A percentile compares a stretch with the other conserved stretches of the same genome.
These are phyloP conservation scores for Monosporascus sp. DNA, from an alignment of 2,329 filamentous ascomycete genomes.

Conservation along the genomic window DNA sequence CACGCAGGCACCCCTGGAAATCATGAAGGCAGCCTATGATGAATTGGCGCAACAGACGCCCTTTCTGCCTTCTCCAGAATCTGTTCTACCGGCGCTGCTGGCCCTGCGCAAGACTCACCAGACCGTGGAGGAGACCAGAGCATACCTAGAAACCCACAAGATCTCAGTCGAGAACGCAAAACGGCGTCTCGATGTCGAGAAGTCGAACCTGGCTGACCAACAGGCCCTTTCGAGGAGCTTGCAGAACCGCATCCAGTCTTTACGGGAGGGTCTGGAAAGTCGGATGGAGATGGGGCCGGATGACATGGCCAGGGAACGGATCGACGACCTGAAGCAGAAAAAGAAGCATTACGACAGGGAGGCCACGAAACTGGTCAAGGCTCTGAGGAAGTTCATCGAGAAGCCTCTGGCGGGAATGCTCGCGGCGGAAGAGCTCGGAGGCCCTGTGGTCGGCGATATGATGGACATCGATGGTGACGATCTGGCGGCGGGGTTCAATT, in stretches of 20 bases:
- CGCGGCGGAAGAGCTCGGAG: constrained; percentile 77
- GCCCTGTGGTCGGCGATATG: constrained; percentile 73
- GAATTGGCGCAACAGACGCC: constrained; percentile 56
- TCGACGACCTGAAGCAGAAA: constrained; percentile 55
- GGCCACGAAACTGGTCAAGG: constrained; percentile 55
- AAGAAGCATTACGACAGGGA: constrained; percentile 56
- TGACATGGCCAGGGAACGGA: constrained; percentile 57
- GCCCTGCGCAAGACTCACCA: constrained; percentile 63
- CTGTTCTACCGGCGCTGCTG: constrained; percentile 65
- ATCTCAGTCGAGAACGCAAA: constrained; percentile 37
- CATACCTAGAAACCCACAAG: constrained; percentile 46
- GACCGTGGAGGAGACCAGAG: constrained; percentile 59
- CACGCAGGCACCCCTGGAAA: constrained; percentile 31
- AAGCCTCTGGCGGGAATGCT: constrained; percentile 67
- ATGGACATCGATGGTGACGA: constrained; percentile 58
- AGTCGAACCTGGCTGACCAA: constrained; percentile 48
- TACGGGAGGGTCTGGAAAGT: constrained; percentile 53
- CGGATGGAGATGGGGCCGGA: constrained; percentile 54
- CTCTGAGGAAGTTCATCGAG: constrained; percentile 67
- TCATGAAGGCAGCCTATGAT: constrained; percentile 62
- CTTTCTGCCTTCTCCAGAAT: constrained; percentile 61
- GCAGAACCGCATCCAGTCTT: constrained; percentile 48
- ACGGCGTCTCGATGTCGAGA: constrained; percentile 45
- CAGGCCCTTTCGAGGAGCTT: constrained; percentile 48
- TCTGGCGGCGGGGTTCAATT: constrained; percentile 54